Conservation (phyloP, 106 monocot species). For the Apostasia shenzhenica region DNA sequence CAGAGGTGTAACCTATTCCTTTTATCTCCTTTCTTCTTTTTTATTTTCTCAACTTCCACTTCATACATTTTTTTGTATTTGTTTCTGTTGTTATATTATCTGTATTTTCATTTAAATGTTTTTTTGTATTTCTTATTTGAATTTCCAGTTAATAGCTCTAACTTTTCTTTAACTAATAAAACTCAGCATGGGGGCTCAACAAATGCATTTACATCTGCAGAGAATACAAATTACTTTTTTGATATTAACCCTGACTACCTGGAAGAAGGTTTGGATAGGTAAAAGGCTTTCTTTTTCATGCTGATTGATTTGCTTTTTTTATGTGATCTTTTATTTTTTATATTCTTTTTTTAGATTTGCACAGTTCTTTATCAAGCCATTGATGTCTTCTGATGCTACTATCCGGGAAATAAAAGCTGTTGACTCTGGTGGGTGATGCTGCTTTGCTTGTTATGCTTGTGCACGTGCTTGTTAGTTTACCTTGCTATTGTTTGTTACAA, state of each 20-base stretch:
- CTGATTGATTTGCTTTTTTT: slow-evolving; percentile 3
- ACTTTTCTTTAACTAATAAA: background rate
- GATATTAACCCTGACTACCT: slow-evolving; percentile 80
- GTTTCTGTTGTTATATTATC: too few species aligned
- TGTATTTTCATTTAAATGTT: too few species aligned
- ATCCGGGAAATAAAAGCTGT: slow-evolving; percentile 97
- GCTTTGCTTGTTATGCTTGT: background rate
- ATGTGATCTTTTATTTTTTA: slow-evolving; percentile 9
- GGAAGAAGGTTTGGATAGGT: slow-evolving; percentile 90
- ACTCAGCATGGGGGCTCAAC: slow-evolving; percentile 89
- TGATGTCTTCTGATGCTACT: slow-evolving; percentile 93
- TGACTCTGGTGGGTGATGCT: slow-evolving; percentile 70
- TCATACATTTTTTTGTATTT: too few species aligned
- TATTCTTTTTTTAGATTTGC: slow-evolving; percentile 54
- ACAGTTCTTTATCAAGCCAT: slow-evolving; percentile 87
- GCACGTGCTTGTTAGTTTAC: background rate
- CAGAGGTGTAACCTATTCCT: slow-evolving; percentile 54
- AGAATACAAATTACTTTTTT: slow-evolving; percentile 78
- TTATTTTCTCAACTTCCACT: background rate
- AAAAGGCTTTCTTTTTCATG: background rate
- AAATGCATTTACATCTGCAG: slow-evolving; percentile 75
- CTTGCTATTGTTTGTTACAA: background rate
- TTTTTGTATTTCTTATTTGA: background rate
- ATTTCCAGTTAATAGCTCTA: background rate
- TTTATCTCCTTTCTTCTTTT: background rate